Percentiles rank a stretch among this genome's conserved stretches.
These are phyloP conservation scores for Gastrolobium bilobum DNA, from an alignment of 306 rosid species.

Conservation along the genomic window DNA sequence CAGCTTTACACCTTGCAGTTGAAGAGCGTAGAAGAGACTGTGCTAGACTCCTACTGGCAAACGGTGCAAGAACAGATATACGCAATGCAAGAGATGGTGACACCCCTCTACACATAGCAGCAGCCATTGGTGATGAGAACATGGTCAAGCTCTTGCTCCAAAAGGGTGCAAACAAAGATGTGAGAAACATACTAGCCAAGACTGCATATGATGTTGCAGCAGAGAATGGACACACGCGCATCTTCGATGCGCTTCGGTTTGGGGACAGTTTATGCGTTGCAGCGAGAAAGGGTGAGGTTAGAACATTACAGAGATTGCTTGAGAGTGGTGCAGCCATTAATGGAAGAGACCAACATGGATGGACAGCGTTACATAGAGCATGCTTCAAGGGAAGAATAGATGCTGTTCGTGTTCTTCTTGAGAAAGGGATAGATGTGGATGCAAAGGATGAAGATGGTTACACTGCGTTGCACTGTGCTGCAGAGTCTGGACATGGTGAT, in stretches of 20 bases:
- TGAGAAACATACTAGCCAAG: constrained; percentile 57
- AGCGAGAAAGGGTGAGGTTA: constrained; percentile 79
- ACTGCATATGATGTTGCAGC: constrained; percentile 70
- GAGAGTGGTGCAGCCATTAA: constrained; percentile 69
- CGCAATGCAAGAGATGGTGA: constrained; percentile 55
- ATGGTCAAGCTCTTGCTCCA: constrained; percentile 69
- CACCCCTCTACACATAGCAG: constrained; percentile 75
- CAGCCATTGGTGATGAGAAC: constrained; percentile 69
- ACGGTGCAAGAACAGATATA: constrained; percentile 56
- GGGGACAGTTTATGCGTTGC: constrained; percentile 74
- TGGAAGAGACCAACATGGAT: constrained; percentile 74
- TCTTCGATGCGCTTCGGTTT: constrained; percentile 67
- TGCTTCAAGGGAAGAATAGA: constrained; percentile 73
- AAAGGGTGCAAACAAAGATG: constrained; percentile 79
- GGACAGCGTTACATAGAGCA: constrained; percentile 87
- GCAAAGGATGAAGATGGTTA: constrained; percentile 79
- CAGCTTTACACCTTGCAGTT: constrained; percentile 76
- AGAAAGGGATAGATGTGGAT: constrained; percentile 65
- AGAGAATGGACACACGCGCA: constrained; percentile 62
- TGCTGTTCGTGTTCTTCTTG: constrained; percentile 56
- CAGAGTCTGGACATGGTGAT: constrained; percentile 68
- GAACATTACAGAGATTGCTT: constrained; percentile 54
- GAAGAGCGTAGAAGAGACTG: constrained; percentile 63
- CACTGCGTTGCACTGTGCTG: constrained; percentile 79
- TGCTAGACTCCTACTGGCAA: constrained; percentile 67